A percentile compares a stretch with the other conserved stretches of the same genome.
Conservation (phyloP, 2,329 filamentous ascomycete species). For the Colletotrichum siamense region DNA sequence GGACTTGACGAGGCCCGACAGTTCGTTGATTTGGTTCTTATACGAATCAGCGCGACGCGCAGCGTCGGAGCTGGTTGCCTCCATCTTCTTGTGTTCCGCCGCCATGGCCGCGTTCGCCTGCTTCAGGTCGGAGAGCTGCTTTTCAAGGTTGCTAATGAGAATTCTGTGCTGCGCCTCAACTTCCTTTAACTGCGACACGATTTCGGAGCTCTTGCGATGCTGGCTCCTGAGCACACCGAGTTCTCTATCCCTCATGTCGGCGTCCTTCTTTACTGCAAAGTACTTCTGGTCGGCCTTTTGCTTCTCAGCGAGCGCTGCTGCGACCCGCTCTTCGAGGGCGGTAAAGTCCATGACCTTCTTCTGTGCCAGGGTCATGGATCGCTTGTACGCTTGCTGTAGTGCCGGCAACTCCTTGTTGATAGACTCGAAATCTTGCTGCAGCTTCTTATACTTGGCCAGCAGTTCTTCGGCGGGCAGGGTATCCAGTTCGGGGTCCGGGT, state of each 20-base stretch:
- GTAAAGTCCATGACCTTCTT: slow-evolving; percentile 85
- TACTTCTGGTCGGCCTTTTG: slow-evolving; percentile 98
- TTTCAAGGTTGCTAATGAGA: slow-evolving; percentile 84
- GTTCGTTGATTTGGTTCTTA: slow-evolving; percentile 76
- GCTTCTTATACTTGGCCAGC: slow-evolving; percentile 72
- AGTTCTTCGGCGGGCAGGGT: slow-evolving; percentile 73
- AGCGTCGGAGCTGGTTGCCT: slow-evolving; percentile 74
- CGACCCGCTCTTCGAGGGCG: slow-evolving; percentile 78
- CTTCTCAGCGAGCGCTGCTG: slow-evolving; percentile 82
- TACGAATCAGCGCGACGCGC: slow-evolving; percentile 73
- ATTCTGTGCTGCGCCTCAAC: slow-evolving; percentile 79
- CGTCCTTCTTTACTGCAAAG: slow-evolving; percentile 93
- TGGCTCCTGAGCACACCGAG: slow-evolving; percentile 80
- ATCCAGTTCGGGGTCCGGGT: slow-evolving; percentile 56
- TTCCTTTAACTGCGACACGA: slow-evolving; percentile 92
- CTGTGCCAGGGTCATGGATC: slow-evolving; percentile 81
- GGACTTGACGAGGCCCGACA: slow-evolving; percentile 74
- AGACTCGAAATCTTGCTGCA: slow-evolving; percentile 81
- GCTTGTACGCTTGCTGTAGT: slow-evolving; percentile 90
- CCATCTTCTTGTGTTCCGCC: slow-evolving; percentile 76
- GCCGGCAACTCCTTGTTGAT: slow-evolving; percentile 88
- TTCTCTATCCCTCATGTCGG: slow-evolving; percentile 83
- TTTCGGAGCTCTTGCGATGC: slow-evolving; percentile 89
- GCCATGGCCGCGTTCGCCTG: slow-evolving; percentile 76
- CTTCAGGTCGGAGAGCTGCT: slow-evolving; percentile 84